A percentile compares a stretch with the other conserved stretches of the same genome.
These are phyloP conservation scores for Ichthyophthirius multifiliis DNA, from an alignment of 169 alveolate species.

Conservation along the genomic window DNA sequence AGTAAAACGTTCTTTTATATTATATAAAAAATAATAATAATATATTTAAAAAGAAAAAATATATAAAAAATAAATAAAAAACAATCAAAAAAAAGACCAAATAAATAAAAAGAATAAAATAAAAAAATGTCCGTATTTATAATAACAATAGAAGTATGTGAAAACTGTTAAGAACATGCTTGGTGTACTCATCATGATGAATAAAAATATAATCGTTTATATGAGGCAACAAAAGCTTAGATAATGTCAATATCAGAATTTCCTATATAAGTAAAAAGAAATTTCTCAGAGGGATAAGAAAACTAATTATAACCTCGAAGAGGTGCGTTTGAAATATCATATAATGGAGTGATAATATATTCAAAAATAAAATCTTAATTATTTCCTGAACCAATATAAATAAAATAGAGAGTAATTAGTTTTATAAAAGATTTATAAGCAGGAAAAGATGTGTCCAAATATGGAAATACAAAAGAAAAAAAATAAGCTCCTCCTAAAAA, in stretches of 20 bases:
- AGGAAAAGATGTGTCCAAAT: background rate
- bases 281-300: background rate
- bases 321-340: conserved; percentile 1
- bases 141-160: conserved; percentile 43
- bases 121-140: no score
- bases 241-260: background rate
- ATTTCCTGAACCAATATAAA: background rate
- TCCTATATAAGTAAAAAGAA: background rate
- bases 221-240: background rate
- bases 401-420: background rate
- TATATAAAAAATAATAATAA: no score
- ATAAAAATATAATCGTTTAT: conserved; percentile 22
- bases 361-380: background rate
- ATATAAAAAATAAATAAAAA: no score
- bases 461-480: background rate
- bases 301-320: background rate
- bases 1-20: no score
- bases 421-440: background rate
- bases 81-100: no score
- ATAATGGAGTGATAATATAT: background rate
- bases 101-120: no score
- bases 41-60: no score
- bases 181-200: conserved; percentile 66
- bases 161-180: conserved; percentile 34
- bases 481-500: background rate